Evolutionary conservation across 495 filamentous ascomycete genomes (phyloP).

Genomic region (Hypoxylon perforatum): DNA sequence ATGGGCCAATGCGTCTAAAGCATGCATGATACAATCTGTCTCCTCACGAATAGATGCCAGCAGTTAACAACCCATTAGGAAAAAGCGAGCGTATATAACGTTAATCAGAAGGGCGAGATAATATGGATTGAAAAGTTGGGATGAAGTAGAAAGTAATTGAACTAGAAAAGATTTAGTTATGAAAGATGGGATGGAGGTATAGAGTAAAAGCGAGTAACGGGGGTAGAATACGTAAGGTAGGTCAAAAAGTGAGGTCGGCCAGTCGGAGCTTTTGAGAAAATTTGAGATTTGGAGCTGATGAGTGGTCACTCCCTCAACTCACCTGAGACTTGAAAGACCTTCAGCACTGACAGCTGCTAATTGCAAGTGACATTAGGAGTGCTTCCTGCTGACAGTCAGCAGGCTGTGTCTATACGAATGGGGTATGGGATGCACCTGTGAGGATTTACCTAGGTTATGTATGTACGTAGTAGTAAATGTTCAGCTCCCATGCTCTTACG

Average conservation of each 20-base stretch:
- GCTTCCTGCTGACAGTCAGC: background rate
- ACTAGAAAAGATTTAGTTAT: slow-evolving; percentile 28
- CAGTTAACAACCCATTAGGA: slow-evolving; percentile 11
- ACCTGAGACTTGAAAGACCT: slow-evolving; percentile 32
- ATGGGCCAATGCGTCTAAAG: slow-evolving; percentile 30
- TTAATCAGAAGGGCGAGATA: slow-evolving; percentile 13
- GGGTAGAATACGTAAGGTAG: slow-evolving; percentile 9
- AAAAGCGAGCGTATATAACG: slow-evolving; percentile 28
- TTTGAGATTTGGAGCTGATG: slow-evolving; percentile 5
- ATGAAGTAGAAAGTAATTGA: slow-evolving; percentile 8
- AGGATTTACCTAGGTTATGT: too few species aligned
- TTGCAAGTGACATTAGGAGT: slow-evolving; percentile 19
- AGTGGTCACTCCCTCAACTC: slow-evolving; percentile 31
- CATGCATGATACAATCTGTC: slow-evolving; percentile 30
- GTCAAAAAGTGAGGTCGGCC: slow-evolving; percentile 29
- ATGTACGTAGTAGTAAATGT: too few species aligned
- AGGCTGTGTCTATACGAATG: background rate
- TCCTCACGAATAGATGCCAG: slow-evolving; percentile 10
- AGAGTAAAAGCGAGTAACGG: background rate
- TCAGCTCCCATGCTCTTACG: too few species aligned
- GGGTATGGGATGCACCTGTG: too few species aligned
- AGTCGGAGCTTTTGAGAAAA: slow-evolving; percentile 37
- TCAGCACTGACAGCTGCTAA: slow-evolving; percentile 15
- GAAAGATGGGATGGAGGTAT: slow-evolving; percentile 10
- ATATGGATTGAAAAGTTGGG: background rate